Evolutionary conservation across 192 early-diverging fungal species (phyloP).

Genomic region (Rhizophagus clarus): DNA sequence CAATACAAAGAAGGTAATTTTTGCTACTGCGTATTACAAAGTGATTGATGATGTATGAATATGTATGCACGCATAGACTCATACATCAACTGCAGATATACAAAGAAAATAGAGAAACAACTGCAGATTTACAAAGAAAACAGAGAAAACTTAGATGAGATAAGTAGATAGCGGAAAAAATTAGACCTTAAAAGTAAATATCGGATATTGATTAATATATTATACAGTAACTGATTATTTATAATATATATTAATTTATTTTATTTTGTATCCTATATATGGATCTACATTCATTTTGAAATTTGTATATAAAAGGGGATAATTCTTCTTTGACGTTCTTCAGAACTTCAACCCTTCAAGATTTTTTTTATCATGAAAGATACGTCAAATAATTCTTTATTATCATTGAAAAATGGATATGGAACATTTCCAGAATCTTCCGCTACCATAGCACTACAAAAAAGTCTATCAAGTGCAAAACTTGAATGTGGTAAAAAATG

Average conservation of each 20-base stretch:
- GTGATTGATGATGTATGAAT: not conserved
- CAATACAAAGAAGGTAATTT: too few relatives aligned
- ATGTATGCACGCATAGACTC: not conserved
- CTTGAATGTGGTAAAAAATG: not conserved
- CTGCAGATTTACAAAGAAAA: not conserved
- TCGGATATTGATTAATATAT: too few relatives aligned
- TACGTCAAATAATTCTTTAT: not conserved
- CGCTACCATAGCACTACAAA: not conserved
- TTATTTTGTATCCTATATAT: not conserved
- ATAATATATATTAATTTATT: too few relatives aligned
- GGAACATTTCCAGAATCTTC: not conserved
- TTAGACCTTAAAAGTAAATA: not conserved
- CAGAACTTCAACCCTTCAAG: not conserved
- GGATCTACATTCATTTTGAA: too few relatives aligned
- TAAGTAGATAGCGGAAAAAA: not conserved
- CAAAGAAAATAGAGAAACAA: too few relatives aligned
- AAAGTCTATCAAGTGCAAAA: not conserved
- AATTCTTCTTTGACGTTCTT: not conserved
- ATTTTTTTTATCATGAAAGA: not conserved
- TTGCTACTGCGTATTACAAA: too few relatives aligned
- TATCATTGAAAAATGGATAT: not conserved
- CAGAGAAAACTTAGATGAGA: not conserved
- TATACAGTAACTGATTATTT: too few relatives aligned
- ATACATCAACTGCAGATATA: not conserved
- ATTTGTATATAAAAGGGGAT: too few relatives aligned